These are phyloP conservation scores for Euphorbia celastroides DNA, from an alignment of 441 rosid genomes.

Conservation along the genomic window DNA sequence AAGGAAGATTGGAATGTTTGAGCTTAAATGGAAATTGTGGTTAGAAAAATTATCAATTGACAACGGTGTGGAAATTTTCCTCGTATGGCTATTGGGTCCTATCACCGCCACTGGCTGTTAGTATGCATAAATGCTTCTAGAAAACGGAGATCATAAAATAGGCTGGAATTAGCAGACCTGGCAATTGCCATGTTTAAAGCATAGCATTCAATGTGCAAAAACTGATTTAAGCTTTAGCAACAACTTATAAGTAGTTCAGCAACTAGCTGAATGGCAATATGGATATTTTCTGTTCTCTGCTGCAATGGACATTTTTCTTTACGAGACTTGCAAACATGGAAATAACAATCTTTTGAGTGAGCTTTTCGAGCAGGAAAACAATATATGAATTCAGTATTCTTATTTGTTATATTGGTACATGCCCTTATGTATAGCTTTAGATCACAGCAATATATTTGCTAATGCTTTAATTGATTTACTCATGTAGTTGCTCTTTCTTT, in stretches of 20 bases:
- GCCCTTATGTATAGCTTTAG: background rate
- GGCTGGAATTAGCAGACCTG: background rate
- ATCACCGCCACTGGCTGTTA: too few relatives aligned
- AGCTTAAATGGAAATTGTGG: too few relatives aligned
- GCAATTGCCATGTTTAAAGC: background rate
- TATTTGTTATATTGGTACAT: background rate
- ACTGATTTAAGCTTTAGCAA: background rate
- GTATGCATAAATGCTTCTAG: too few relatives aligned
- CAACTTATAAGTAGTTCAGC: background rate
- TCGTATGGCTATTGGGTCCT: too few relatives aligned
- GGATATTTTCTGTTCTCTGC: background rate
- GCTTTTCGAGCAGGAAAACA: background rate
- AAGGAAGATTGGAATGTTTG: too few relatives aligned
- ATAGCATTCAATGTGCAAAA: background rate
- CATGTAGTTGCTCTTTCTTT: background rate
- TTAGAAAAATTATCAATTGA: too few relatives aligned
- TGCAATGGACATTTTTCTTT: background rate
- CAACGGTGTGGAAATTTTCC: too few relatives aligned
- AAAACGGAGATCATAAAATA: too few relatives aligned
- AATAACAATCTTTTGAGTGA: background rate
- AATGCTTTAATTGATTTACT: background rate
- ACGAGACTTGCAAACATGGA: background rate
- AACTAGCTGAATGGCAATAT: background rate
- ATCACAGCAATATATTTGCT: background rate
- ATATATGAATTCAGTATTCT: background rate